Percentiles rank a stretch among this genome's conserved stretches.
Conservation (phyloP, 139 green algal species). For the Astrephomene gubernaculifera region DNA sequence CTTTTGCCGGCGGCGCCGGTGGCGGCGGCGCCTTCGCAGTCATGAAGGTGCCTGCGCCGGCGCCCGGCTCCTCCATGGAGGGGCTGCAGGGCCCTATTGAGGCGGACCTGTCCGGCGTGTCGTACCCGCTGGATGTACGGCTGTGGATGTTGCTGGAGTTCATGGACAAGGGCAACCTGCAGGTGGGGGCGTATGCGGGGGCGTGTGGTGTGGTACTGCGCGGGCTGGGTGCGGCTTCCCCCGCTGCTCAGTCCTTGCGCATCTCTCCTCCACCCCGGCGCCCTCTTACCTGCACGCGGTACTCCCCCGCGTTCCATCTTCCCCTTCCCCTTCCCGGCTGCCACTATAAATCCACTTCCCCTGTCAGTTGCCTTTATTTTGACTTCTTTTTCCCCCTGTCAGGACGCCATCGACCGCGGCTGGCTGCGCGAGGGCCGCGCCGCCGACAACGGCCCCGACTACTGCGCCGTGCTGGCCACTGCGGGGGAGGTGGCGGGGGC, state of each 20-base stretch:
- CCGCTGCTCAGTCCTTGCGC: no score
- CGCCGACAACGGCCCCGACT: conserved; percentile 31
- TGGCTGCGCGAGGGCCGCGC: conserved; percentile 54
- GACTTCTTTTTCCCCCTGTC: no score
- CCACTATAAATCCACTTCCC: no score
- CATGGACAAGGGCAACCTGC: conserved; percentile 57
- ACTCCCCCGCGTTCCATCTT: no score
- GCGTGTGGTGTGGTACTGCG: not conserved
- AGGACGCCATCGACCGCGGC: conserved; percentile 62
- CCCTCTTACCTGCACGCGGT: no score
- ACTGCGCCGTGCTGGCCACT: conserved; percentile 51
- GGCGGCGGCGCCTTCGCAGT: not conserved
- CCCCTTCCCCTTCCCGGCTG: no score
- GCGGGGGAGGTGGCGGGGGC: conserved; percentile 47
- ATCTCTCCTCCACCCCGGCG: no score
- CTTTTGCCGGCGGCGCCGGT: not conserved
- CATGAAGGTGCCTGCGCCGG: not conserved
- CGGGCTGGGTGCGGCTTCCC: no score
- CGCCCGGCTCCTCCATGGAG: not conserved
- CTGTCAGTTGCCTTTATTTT: no score
- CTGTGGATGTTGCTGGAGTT: conserved; percentile 59
- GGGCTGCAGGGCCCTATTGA: not conserved
- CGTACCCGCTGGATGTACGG: conserved; percentile 37
- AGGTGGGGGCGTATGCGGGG: conserved; percentile 6
- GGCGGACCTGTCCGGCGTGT: conserved; percentile 28